These are phyloP conservation scores for Skeletonema potamos DNA, from an alignment of 108 stramenopile species.

Conservation along the genomic window DNA sequence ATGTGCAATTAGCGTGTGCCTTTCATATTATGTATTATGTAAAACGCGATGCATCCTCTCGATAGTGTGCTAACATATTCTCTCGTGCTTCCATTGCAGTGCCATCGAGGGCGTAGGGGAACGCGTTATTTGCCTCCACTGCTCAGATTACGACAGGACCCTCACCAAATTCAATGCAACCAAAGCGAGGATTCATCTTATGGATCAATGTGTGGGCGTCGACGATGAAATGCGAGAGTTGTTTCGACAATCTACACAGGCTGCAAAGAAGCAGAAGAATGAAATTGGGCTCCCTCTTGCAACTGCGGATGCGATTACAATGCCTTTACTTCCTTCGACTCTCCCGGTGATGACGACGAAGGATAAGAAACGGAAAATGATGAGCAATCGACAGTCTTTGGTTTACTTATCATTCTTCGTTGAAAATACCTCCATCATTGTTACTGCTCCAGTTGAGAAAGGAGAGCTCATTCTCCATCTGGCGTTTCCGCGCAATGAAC, in stretches of 20 bases:
- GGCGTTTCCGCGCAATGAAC: conserved; percentile 2
- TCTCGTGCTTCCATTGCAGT: not conserved
- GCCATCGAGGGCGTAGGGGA: conserved; percentile 10
- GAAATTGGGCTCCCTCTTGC: not conserved
- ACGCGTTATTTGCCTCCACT: conserved; percentile 3
- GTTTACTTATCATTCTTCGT: not conserved
- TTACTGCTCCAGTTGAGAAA: conserved; percentile 17
- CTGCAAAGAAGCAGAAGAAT: conserved; percentile 1
- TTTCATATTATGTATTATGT: not conserved
- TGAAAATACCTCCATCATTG: not conserved
- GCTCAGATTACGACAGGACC: conserved; percentile 1
- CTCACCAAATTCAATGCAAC: conserved; percentile 16
- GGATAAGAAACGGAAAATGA: not conserved
- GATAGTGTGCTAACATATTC: not conserved
- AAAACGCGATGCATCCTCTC: too few species aligned
- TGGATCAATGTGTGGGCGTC: not conserved
- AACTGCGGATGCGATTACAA: not conserved
- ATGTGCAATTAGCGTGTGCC: not conserved
- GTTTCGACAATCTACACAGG: conserved; percentile 7
- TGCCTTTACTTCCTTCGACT: not conserved
- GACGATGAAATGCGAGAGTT: not conserved
- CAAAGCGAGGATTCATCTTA: conserved; percentile 6
- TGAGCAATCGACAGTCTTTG: not conserved
- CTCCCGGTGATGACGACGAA: not conserved
- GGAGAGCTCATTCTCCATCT: conserved; percentile 8